Evolutionary conservation across 495 filamentous ascomycete genomes (phyloP).

Genomic region (Letharia lupina): DNA sequence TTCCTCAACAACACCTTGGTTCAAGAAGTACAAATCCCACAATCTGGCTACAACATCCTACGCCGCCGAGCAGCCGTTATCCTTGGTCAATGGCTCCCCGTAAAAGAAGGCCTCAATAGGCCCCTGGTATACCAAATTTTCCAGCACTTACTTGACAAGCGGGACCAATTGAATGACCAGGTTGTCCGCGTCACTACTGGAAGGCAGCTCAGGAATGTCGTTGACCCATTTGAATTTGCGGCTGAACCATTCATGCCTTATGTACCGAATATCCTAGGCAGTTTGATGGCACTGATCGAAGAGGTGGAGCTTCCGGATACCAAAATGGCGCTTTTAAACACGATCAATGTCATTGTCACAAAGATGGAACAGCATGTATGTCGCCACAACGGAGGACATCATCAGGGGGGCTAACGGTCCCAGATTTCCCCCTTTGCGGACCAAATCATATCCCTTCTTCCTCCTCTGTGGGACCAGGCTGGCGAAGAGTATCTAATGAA

Average conservation of each 20-base stretch:
- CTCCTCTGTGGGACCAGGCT: conserved; percentile 72
- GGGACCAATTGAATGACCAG: conserved; percentile 74
- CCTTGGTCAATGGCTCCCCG: conserved; percentile 78
- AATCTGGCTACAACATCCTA: conserved; percentile 75
- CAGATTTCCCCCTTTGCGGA: conserved; percentile 66
- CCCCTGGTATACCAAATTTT: conserved; percentile 82
- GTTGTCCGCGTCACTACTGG: conserved; percentile 90
- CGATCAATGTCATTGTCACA: conserved; percentile 67
- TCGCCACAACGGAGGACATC: background rate
- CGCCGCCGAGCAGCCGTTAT: conserved; percentile 80
- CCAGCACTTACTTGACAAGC: conserved; percentile 70
- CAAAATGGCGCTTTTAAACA: conserved; percentile 77
- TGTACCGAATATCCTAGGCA: conserved; percentile 56
- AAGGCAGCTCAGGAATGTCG: conserved; percentile 65
- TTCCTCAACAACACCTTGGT: conserved; percentile 69
- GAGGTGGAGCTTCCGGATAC: conserved; percentile 80
- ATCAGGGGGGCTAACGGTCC: background rate
- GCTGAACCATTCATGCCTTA: conserved; percentile 63
- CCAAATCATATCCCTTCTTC: conserved; percentile 69
- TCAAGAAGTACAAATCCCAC: conserved; percentile 67
- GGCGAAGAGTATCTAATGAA: conserved; percentile 83
- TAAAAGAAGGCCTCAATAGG: conserved; percentile 56
- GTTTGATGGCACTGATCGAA: conserved; percentile 64
- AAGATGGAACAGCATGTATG: conserved; percentile 68
- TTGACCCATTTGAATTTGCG: conserved; percentile 78